A percentile compares a stretch with the other conserved stretches of the same genome.
These are phyloP conservation scores for Dalbergia cultrata DNA, from an alignment of 306 rosid species.

Conservation along the genomic window DNA sequence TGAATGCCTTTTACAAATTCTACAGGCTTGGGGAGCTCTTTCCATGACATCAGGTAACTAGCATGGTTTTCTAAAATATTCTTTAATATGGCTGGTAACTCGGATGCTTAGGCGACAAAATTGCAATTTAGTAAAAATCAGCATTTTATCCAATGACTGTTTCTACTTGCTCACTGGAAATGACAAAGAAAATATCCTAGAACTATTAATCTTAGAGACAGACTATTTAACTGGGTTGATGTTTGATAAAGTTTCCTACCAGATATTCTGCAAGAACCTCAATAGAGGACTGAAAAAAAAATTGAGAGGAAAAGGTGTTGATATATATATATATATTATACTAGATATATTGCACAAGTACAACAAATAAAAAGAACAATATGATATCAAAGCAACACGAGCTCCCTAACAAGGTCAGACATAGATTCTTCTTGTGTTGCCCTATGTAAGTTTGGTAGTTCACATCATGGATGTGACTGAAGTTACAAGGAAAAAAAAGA, in stretches of 20 bases:
- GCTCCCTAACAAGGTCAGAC: slow-evolving; percentile 97
- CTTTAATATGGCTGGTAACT: slow-evolving; percentile 51
- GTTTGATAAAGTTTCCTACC: slow-evolving; percentile 86
- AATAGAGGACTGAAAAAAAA: slow-evolving; percentile 57
- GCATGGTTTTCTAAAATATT: slow-evolving; percentile 92
- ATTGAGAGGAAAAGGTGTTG: slow-evolving; percentile 23
- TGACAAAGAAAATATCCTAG: slow-evolving; percentile 89
- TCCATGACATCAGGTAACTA: slow-evolving; percentile 87
- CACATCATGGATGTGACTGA: slow-evolving; percentile 40
- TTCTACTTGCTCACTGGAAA: slow-evolving; percentile 57
- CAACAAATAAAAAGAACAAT: slow-evolving; percentile 29
- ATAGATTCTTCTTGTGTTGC: slow-evolving; percentile 94
- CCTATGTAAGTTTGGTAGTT: slow-evolving; percentile 62
- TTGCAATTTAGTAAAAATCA: slow-evolving; percentile 33
- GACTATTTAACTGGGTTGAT: slow-evolving; percentile 66
- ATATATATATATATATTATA: neutral
- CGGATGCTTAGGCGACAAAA: slow-evolving; percentile 36
- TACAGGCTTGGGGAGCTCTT: slow-evolving; percentile 67
- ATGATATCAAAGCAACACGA: slow-evolving; percentile 58
- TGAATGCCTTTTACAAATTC: slow-evolving; percentile 78
- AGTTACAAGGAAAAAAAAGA: neutral
- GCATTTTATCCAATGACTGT: slow-evolving; percentile 80
- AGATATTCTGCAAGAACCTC: slow-evolving; percentile 90
- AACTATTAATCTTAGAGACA: slow-evolving; percentile 71
- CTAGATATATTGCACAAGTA: neutral